These are phyloP conservation scores for Cladophialophora carrionii DNA, from an alignment of 2,329 filamentous ascomycete species.

Conservation along the genomic window DNA sequence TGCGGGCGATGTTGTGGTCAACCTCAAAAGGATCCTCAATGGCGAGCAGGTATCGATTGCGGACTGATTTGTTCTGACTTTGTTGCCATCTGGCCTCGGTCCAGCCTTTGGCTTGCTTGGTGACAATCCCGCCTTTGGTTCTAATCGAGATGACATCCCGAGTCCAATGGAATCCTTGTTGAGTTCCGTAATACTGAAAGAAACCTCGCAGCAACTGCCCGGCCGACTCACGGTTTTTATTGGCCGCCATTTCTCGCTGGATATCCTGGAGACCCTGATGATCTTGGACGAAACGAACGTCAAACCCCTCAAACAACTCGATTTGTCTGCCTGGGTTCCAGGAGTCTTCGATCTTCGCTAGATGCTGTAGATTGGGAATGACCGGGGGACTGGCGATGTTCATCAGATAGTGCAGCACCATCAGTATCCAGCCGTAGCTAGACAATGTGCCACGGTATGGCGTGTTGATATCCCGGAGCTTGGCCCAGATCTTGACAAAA, in stretches of 20 bases:
- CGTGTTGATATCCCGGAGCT: conserved; percentile 80
- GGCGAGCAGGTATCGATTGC: conserved; percentile 80
- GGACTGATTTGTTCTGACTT: conserved; percentile 69
- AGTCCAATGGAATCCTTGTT: conserved; percentile 74
- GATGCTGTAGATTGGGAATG: conserved; percentile 69
- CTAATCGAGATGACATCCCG: conserved; percentile 78
- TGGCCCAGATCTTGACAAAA: conserved; percentile 91
- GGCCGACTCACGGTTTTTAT: conserved; percentile 67
- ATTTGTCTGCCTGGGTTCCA: conserved; percentile 49
- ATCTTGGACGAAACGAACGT: conserved; percentile 77
- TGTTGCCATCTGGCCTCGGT: conserved; percentile 67
- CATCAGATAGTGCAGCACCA: conserved; percentile 88
- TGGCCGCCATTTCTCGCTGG: conserved; percentile 59
- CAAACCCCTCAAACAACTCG: conserved; percentile 63
- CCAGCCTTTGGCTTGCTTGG: conserved; percentile 82
- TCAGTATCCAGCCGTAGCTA: conserved; percentile 88
- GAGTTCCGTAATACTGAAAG: conserved; percentile 75
- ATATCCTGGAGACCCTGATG: conserved; percentile 69
- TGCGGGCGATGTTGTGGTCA: conserved; percentile 84
- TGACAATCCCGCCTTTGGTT: conserved; percentile 68
- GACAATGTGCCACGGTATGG: conserved; percentile 83
- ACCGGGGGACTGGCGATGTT: conserved; percentile 81
- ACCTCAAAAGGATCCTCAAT: conserved; percentile 91
- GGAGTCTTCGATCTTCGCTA: conserved; percentile 43
- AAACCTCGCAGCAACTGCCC: conserved; percentile 78